phyloP scores from a whole-genome alignment of 1,284 basidiomycete species.

The Trichosporon coremiiforme region DNA sequence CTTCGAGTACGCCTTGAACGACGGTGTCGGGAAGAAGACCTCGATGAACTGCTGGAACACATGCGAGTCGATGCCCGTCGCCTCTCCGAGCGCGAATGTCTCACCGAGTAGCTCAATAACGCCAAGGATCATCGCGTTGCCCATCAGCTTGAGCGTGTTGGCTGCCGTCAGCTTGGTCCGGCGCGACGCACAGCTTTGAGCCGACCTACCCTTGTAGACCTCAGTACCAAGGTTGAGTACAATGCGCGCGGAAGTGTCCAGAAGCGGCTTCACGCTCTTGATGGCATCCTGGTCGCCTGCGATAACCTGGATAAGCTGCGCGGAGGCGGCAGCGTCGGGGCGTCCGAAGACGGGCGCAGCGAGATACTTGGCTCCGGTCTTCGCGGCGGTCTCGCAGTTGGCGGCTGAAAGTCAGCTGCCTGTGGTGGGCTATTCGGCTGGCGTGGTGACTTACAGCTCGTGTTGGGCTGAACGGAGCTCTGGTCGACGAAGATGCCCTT shows the following conservation, averaged over 20 bases:
- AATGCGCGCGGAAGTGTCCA: slow-evolving; percentile 34
- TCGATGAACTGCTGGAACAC: slow-evolving; percentile 37
- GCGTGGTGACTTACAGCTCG: slow-evolving; percentile 35
- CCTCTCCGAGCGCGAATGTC: slow-evolving; percentile 46
- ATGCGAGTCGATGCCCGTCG: slow-evolving; percentile 38
- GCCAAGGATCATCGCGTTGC: slow-evolving; percentile 47
- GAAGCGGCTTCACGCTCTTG: slow-evolving; percentile 33
- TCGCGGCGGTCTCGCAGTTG: slow-evolving; percentile 34
- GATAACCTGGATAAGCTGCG: slow-evolving; percentile 40
- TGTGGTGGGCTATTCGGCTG: too few relatives aligned
- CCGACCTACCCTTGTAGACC: slow-evolving; percentile 47
- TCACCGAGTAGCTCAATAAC: slow-evolving; percentile 49
- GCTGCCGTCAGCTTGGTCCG: slow-evolving; percentile 31
- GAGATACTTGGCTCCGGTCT: slow-evolving; percentile 39
- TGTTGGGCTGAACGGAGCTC: slow-evolving; percentile 39
- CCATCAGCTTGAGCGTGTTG: slow-evolving; percentile 47
- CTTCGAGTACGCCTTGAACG: slow-evolving; percentile 46
- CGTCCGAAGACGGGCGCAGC: slow-evolving; percentile 45
- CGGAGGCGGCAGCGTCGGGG: slow-evolving; percentile 39
- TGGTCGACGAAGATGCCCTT: slow-evolving; percentile 43
- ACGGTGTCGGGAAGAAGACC: slow-evolving; percentile 45
- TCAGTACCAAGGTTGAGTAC: slow-evolving; percentile 45
- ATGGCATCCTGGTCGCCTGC: slow-evolving; percentile 34
- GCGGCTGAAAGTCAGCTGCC: slow-evolving; percentile 30
- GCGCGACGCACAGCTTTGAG: not conserved